phyloP scores from a whole-genome alignment of 208 protist genomes.

The Trypanosoma platydactyli region DNA sequence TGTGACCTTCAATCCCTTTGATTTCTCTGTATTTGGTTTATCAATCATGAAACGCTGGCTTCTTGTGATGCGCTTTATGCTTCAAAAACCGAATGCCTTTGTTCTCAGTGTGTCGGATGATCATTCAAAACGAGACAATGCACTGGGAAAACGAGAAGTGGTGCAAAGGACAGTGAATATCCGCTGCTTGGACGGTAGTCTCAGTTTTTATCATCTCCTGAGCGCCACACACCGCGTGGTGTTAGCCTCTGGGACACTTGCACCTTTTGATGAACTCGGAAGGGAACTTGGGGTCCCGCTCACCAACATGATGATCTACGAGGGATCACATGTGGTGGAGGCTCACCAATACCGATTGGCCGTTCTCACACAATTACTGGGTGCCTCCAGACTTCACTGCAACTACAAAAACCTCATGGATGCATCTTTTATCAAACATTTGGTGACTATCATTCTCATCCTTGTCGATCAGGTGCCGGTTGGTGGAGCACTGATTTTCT shows the following conservation, averaged over 20 bases:
- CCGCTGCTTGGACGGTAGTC: slow-evolving; percentile 78
- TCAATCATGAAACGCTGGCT: slow-evolving; percentile 74
- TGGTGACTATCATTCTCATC: slow-evolving; percentile 44
- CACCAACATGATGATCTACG: slow-evolving; percentile 51
- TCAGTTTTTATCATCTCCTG: slow-evolving; percentile 67
- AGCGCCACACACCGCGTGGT: slow-evolving; percentile 71
- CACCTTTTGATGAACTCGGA: slow-evolving; percentile 84
- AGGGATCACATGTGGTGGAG: slow-evolving; percentile 57
- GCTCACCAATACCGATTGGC: slow-evolving; percentile 36
- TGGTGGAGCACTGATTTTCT: slow-evolving; percentile 94
- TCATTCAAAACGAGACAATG: not conserved
- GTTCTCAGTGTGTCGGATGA: slow-evolving; percentile 28
- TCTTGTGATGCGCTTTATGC: slow-evolving; percentile 66
- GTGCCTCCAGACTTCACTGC: slow-evolving; percentile 48
- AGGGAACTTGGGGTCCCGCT: slow-evolving; percentile 66
- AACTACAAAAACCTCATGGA: slow-evolving; percentile 47
- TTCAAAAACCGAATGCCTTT: slow-evolving; percentile 59
- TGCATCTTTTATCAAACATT: slow-evolving; percentile 39
- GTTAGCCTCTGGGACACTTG: slow-evolving; percentile 95
- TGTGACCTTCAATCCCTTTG: slow-evolving; percentile 86
- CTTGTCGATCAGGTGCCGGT: slow-evolving; percentile 49
- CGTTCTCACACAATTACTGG: slow-evolving; percentile 34
- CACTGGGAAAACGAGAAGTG: not conserved
- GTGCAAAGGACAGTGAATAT: slow-evolving; percentile 19
- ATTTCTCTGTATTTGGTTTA: slow-evolving; percentile 65